Evolutionary conservation across 306 rosid species (phyloP).

Genomic region (Astragalus glycyphyllos): DNA sequence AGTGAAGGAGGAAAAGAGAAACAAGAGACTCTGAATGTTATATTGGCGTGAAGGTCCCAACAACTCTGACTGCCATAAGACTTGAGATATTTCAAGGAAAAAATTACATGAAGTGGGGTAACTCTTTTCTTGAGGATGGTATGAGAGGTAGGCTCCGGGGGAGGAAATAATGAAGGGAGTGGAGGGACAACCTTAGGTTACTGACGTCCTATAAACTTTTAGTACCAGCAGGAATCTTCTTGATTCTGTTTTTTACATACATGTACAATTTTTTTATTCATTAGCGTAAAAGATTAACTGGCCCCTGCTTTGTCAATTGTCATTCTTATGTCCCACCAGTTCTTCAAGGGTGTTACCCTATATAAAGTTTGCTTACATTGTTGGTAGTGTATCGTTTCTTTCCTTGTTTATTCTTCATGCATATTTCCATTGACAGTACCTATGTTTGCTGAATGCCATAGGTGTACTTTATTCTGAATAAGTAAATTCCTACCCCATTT

Average conservation of each 20-base stretch:
- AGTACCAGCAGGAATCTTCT: background rate
- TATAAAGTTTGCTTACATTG: slow-evolving; percentile 16
- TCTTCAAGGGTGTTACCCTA: slow-evolving; percentile 5
- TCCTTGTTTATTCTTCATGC: slow-evolving; percentile 13
- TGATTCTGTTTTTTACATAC: background rate
- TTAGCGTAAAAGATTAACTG: background rate
- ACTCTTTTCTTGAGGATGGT: background rate
- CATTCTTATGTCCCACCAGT: no score
- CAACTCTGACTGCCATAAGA: no score
- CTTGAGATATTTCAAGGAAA: no score
- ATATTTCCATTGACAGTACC: background rate
- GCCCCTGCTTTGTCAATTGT: slow-evolving; percentile 27
- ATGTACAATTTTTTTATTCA: background rate
- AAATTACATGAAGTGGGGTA: background rate
- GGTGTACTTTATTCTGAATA: slow-evolving; percentile 32
- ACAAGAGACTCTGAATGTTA: slow-evolving; percentile 8
- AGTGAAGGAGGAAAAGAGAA: background rate
- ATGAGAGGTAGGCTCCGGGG: background rate
- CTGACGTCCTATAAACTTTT: background rate
- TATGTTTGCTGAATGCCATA: slow-evolving; percentile 13
- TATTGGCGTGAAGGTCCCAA: background rate
- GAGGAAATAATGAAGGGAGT: background rate
- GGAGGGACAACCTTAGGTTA: background rate
- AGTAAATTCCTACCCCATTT: slow-evolving; percentile 17
- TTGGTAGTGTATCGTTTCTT: slow-evolving; percentile 21